A percentile compares a stretch with the other conserved stretches of the same genome.
phyloP scores from a whole-genome alignment of 345 rosid species.

The Euclidium syriacum region DNA sequence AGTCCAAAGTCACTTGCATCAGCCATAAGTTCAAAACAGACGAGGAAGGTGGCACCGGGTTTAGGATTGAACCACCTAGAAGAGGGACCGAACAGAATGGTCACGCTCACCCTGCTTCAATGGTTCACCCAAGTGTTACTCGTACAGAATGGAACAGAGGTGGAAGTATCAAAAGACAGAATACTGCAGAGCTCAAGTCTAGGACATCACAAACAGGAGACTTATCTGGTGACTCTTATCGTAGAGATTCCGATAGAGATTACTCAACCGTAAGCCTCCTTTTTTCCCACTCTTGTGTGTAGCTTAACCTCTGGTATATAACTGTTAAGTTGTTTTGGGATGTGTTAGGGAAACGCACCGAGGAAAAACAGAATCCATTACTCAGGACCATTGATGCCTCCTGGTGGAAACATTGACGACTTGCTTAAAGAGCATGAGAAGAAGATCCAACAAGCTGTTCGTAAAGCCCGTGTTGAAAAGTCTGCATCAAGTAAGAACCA shows the following conservation, averaged over 20 bases:
- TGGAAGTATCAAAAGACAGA: slow-evolving; percentile 31
- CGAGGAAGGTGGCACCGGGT: slow-evolving; percentile 44
- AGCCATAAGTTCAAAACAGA: slow-evolving; percentile 45
- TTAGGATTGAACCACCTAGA: slow-evolving; percentile 47
- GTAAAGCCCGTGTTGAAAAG: slow-evolving; percentile 67
- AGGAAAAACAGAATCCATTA: slow-evolving; percentile 74
- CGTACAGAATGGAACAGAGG: slow-evolving; percentile 35
- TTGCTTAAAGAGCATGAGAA: slow-evolving; percentile 83
- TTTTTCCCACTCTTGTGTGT: background rate
- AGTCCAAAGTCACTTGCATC: slow-evolving; percentile 39
- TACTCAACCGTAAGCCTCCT: slow-evolving; percentile 35
- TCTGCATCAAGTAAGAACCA: slow-evolving; percentile 20
- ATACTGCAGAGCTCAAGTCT: slow-evolving; percentile 11
- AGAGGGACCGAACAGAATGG: slow-evolving; percentile 29
- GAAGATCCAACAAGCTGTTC: slow-evolving; percentile 87
- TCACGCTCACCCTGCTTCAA: slow-evolving; percentile 43
- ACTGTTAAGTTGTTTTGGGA: background rate
- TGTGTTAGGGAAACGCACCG: slow-evolving; percentile 48
- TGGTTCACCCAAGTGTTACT: slow-evolving; percentile 50
- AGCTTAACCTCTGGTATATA: slow-evolving; percentile 1
- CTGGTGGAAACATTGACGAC: slow-evolving; percentile 90
- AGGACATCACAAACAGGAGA: slow-evolving; percentile 27
- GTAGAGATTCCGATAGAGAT: slow-evolving; percentile 34
- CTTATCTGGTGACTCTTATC: slow-evolving; percentile 26
- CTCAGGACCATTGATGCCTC: slow-evolving; percentile 94